These are phyloP conservation scores for Lentinula sp. DNA, from an alignment of 768 basidiomycete genomes.

Conservation along the genomic window DNA sequence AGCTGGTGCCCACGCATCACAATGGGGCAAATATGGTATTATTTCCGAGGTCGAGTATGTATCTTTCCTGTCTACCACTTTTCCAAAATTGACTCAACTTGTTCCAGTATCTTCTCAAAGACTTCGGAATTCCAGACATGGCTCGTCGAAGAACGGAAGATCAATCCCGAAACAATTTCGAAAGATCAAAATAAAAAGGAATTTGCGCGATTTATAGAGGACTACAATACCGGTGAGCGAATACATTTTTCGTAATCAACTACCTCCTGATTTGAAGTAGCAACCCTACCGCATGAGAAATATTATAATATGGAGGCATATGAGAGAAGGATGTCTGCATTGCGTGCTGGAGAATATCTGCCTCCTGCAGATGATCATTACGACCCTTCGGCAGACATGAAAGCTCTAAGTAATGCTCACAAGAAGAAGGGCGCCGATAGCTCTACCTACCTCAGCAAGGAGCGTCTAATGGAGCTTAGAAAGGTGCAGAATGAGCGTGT, in stretches of 20 bases:
- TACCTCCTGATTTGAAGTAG: slow-evolving; percentile 29
- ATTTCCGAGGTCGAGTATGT: slow-evolving; percentile 83
- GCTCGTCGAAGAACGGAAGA: slow-evolving; percentile 88
- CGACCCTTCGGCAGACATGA: slow-evolving; percentile 82
- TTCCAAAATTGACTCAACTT: not conserved
- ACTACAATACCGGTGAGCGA: slow-evolving; percentile 69
- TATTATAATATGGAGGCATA: slow-evolving; percentile 89
- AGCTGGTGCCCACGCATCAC: slow-evolving; percentile 44
- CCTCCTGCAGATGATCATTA: slow-evolving; percentile 69
- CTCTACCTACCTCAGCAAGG: slow-evolving; percentile 71
- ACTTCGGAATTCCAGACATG: slow-evolving; percentile 85
- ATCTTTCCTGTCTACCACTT: not conserved
- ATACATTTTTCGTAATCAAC: not conserved
- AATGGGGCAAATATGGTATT: slow-evolving; percentile 91
- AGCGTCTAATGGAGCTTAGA: slow-evolving; percentile 77
- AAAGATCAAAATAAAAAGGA: slow-evolving; percentile 86
- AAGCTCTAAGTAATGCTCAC: slow-evolving; percentile 62
- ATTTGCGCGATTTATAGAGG: slow-evolving; percentile 77
- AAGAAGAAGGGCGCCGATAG: slow-evolving; percentile 63
- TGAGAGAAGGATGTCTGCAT: slow-evolving; percentile 76
- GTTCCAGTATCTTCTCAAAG: slow-evolving; percentile 69
- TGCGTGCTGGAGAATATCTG: slow-evolving; percentile 79
- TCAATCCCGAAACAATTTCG: slow-evolving; percentile 84
- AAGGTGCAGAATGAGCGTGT: slow-evolving; percentile 81
- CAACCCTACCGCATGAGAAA: slow-evolving; percentile 91